phyloP scores from a whole-genome alignment of 1,284 basidiomycete species.

The Malassezia equina region DNA sequence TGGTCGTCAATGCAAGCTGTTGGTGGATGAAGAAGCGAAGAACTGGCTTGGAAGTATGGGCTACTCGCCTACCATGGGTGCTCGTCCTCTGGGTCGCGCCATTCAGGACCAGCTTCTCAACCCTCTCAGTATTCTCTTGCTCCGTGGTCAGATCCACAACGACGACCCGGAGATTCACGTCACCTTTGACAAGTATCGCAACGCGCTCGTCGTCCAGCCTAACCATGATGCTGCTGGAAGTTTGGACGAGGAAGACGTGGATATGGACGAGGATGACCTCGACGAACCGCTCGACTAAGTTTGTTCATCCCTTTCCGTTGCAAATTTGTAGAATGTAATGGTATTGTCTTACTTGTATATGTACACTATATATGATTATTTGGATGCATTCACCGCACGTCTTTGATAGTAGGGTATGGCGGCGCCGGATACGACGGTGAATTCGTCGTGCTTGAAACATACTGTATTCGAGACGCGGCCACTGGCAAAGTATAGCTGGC shows the following conservation, averaged over 20 bases:
- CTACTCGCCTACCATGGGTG: conserved; percentile 53
- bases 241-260: conserved; percentile 34
- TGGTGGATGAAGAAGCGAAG: conserved; percentile 66
- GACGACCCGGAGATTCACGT: conserved; percentile 63
- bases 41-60: conserved; percentile 60
- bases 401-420: too few species aligned
- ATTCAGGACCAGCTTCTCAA: conserved; percentile 90
- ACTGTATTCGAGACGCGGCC: too few species aligned
- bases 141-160: conserved; percentile 72
- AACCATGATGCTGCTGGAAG: conserved; percentile 58
- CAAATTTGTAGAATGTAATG: not conserved
- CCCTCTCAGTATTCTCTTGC: conserved; percentile 75
- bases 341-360: too few species aligned
- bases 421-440: too few species aligned
- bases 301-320: not conserved
- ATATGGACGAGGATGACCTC: conserved; percentile 42
- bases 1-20: conserved; percentile 65
- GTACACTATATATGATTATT: too few species aligned
- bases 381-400: too few species aligned
- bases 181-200: conserved; percentile 71
- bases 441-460: too few species aligned
- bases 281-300: conserved; percentile 26
- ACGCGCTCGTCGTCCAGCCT: conserved; percentile 67
- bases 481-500: too few species aligned
- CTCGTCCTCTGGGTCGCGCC: conserved; percentile 77